phyloP scores from a whole-genome alignment of 257 asterid genomes.

The Solanum tacnaense region DNA sequence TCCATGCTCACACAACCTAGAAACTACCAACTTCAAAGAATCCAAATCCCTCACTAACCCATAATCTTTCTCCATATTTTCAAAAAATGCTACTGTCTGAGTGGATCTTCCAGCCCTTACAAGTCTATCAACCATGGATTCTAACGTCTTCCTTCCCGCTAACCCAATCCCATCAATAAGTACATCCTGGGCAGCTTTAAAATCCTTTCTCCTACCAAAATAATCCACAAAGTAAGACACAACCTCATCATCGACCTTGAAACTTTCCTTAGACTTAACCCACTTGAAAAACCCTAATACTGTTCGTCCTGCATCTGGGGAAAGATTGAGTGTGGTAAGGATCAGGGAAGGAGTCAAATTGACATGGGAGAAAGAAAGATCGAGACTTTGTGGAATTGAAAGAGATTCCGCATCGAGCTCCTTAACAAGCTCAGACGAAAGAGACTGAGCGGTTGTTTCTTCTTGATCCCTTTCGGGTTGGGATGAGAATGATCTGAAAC shows the following conservation, averaged over 20 bases:
- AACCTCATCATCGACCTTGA: slow-evolving; percentile 45
- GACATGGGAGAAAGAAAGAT: slow-evolving; percentile 73
- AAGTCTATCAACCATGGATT: slow-evolving; percentile 59
- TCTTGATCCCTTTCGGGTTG: background rate
- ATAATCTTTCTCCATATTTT: slow-evolving; percentile 61
- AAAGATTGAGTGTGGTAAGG: slow-evolving; percentile 38
- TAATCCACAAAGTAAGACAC: slow-evolving; percentile 51
- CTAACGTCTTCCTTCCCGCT: slow-evolving; percentile 44
- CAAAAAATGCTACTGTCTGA: slow-evolving; percentile 58
- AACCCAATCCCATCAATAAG: slow-evolving; percentile 46
- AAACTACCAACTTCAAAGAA: slow-evolving; percentile 50
- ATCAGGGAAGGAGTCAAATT: slow-evolving; percentile 32
- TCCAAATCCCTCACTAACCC: slow-evolving; percentile 47
- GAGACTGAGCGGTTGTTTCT: slow-evolving; percentile 14
- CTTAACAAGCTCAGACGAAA: slow-evolving; percentile 53
- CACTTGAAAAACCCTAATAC: slow-evolving; percentile 68
- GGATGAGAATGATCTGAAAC: slow-evolving; percentile 35
- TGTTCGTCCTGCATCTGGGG: slow-evolving; percentile 66
- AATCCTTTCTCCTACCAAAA: slow-evolving; percentile 90
- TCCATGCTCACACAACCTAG: slow-evolving; percentile 60
- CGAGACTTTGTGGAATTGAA: slow-evolving; percentile 53
- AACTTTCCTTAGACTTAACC: slow-evolving; percentile 46
- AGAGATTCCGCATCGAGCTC: slow-evolving; percentile 51
- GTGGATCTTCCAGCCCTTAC: slow-evolving; percentile 76
- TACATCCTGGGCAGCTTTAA: slow-evolving; percentile 68